Evolutionary conservation across 805 yeast genomes (phyloP), one percentile per base, ranked within the genome.

Genomic region (Wickerhamiella vanderwaltii): DNA sequence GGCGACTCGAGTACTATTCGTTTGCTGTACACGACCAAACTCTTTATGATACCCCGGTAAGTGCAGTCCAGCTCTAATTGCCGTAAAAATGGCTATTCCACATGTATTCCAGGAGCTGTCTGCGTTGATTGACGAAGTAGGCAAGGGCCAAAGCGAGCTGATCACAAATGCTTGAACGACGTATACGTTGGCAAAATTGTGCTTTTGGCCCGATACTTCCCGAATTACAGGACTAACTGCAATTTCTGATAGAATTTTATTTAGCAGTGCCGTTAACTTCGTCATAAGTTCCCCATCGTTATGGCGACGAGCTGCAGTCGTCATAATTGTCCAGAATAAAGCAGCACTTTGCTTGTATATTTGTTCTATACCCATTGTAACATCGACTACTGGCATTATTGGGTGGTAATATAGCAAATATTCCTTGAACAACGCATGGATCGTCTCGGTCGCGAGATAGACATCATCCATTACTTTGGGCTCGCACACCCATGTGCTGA

Each of bases 51-150:
- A 64, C 47, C 83, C 88, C 0, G 86, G 91, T 17, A 86, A 71
- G 54, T 91, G 95, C 20, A 91, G 65, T 0, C 98, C 97, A 12
- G 88, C 81, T 42, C 96, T 65, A 25, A 87, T 79, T 0, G 96
- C 97, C 55, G 85, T 95, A 60, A 83, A 84, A 52, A 86, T 67
- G 4, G 97, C 97, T 35, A 84, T 77, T 0, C 96, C 97, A 17
- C 85, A 79, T 1, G 96, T 84, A 56, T 82, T 84, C 94, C 96
- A 88, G 3, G 94, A 80, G 6, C 95, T 80, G 56, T 91, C 97
- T 0, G 97, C 95, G 59, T 93, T 82, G 35, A 91, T 68, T 0
- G 96, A 86, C 0, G 97, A 85, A 0, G 95, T 84, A 29, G 87
- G 69, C 3, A 96, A 95, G 0, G 97, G 97, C 98, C 97, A 88